phyloP scores from a whole-genome alignment of 768 basidiomycete species.

The Suillus subluteus region DNA sequence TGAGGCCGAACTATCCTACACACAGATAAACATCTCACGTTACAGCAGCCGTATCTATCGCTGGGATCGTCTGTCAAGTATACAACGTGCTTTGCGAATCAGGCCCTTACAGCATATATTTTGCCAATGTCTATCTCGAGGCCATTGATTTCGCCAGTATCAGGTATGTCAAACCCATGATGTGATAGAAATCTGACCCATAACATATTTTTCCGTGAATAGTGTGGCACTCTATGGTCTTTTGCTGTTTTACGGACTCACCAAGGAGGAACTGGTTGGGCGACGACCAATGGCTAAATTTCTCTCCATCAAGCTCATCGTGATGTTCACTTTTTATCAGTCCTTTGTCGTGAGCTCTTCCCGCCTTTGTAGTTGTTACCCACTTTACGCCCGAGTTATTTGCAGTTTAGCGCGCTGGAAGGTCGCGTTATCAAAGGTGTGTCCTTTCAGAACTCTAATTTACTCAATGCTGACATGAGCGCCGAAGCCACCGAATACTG shows the following conservation, averaged over 20 bases:
- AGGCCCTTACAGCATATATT: slow-evolving; percentile 59
- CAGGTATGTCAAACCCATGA: slow-evolving; percentile 46
- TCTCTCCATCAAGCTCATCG: slow-evolving; percentile 82
- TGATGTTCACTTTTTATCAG: slow-evolving; percentile 91
- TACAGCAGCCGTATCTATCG: slow-evolving; percentile 49
- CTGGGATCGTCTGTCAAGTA: slow-evolving; percentile 77
- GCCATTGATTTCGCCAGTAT: slow-evolving; percentile 82
- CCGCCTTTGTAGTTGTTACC: neutral
- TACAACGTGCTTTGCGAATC: slow-evolving; percentile 71
- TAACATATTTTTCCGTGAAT: slow-evolving; percentile 4
- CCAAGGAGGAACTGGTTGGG: slow-evolving; percentile 76
- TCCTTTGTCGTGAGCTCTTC: slow-evolving; percentile 62
- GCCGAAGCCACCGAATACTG: slow-evolving; percentile 72
- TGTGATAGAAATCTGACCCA: neutral
- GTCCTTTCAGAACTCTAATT: slow-evolving; percentile 9
- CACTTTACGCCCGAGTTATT: slow-evolving; percentile 4
- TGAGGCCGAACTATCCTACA: slow-evolving; percentile 17
- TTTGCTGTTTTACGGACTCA: slow-evolving; percentile 81
- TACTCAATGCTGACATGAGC: slow-evolving; percentile 1
- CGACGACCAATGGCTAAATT: slow-evolving; percentile 85
- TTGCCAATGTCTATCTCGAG: slow-evolving; percentile 71
- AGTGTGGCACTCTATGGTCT: slow-evolving; percentile 88
- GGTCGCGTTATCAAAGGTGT: slow-evolving; percentile 69
- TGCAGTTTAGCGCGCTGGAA: slow-evolving; percentile 67
- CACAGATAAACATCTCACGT: neutral